Evolutionary conservation across 441 rosid genomes (phyloP).

Genomic region (Croton laevigatus): DNA sequence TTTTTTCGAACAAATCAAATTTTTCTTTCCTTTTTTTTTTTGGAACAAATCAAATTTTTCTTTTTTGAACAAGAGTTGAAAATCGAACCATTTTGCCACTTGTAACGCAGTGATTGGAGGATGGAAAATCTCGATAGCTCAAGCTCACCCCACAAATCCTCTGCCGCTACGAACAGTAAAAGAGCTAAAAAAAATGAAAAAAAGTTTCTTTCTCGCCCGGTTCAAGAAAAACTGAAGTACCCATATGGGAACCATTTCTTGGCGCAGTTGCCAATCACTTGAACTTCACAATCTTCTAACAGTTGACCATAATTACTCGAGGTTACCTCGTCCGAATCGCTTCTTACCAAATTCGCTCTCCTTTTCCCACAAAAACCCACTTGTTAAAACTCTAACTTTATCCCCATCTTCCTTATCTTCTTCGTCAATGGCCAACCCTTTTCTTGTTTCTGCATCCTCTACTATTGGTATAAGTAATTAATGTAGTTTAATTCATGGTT

Average conservation of each 20-base stretch:
- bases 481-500: not conserved
- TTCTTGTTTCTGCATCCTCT: conserved; percentile 50
- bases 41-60: too few species aligned
- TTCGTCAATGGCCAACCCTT: conserved; percentile 38
- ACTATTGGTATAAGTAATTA: conserved; percentile 30
- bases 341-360: conserved; percentile 9
- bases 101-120: conserved; percentile 7
- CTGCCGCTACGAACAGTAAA: not conserved
- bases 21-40: too few species aligned
- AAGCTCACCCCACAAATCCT: conserved; percentile 6
- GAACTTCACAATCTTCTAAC: not conserved
- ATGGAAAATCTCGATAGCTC: not conserved
- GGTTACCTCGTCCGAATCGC: conserved; percentile 18
- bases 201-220: not conserved
- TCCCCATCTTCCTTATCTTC: conserved; percentile 18
- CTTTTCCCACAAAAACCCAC: conserved; percentile 2
- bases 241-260: conserved; percentile 40
- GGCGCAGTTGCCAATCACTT: conserved; percentile 7
- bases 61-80: too few species aligned
- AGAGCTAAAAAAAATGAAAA: not conserved
- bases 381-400: not conserved
- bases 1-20: too few species aligned
- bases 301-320: conserved; percentile 15
- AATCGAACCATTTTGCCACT: not conserved
- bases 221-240: not conserved